Conservation (phyloP, 1,284 basidiomycete genomes). For the Serendipita sp. region DNA sequence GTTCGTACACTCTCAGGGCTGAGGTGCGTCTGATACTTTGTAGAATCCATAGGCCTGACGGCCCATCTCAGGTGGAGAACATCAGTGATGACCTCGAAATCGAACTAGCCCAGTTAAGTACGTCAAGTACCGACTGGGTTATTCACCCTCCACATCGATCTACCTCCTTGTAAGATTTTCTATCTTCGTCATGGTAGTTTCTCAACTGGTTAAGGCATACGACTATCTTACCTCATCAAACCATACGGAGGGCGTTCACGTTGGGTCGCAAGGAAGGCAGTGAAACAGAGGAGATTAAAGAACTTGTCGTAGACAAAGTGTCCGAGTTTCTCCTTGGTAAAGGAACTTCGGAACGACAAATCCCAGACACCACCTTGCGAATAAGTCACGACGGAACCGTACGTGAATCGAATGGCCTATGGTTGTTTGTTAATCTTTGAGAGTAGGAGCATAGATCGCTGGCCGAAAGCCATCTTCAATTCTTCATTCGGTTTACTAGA, state of each 20-base stretch:
- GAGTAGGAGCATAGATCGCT: slow-evolving; percentile 12
- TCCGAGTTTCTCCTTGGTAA: neutral
- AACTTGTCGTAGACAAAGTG: neutral
- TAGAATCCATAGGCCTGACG: neutral
- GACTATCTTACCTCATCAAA: slow-evolving; percentile 33
- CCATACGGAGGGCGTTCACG: slow-evolving; percentile 27
- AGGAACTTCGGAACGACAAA: neutral
- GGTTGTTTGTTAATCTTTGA: slow-evolving; percentile 18
- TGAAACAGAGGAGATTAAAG: neutral
- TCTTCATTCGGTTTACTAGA: slow-evolving; percentile 38
- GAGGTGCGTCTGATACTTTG: slow-evolving; percentile 20
- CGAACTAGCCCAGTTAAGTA: slow-evolving; percentile 40
- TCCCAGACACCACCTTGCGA: neutral
- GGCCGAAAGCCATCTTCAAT: slow-evolving; percentile 18
- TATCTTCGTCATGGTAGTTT: neutral
- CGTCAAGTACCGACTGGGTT: slow-evolving; percentile 51
- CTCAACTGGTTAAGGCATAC: slow-evolving; percentile 15
- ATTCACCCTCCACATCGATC: slow-evolving; percentile 26
- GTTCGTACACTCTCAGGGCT: slow-evolving; percentile 40
- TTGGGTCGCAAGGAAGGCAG: slow-evolving; percentile 34
- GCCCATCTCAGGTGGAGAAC: slow-evolving; percentile 31
- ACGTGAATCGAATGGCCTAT: slow-evolving; percentile 13
- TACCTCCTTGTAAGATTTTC: slow-evolving; percentile 28
- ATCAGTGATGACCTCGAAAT: slow-evolving; percentile 28
- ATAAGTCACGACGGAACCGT: neutral